Conservation (phyloP, 345 rosid species). For the Populus simonii region DNA sequence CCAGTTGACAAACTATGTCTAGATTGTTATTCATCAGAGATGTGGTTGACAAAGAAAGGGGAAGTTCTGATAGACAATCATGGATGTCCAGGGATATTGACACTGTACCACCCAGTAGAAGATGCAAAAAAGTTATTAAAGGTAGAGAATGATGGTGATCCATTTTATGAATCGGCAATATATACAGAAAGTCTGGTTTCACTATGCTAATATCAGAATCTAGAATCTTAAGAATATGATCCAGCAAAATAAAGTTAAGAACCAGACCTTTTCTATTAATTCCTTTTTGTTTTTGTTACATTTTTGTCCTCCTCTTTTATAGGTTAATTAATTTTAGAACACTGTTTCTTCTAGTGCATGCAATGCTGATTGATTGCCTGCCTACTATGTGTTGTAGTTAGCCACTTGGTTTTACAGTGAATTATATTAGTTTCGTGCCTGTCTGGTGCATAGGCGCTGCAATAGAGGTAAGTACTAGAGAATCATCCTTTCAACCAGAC, state of each 20-base stretch:
- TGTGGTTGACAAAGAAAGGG: slow-evolving; percentile 23
- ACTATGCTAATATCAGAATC: not conserved
- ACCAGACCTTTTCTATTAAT: not conserved
- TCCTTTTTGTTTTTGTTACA: not conserved
- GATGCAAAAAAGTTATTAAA: not conserved
- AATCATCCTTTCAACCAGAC: too few species aligned
- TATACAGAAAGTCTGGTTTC: slow-evolving; percentile 1
- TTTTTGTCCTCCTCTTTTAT: not conserved
- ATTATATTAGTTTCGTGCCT: too few species aligned
- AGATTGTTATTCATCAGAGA: not conserved
- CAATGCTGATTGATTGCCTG: too few species aligned
- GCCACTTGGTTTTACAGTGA: not conserved
- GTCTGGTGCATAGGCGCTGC: too few species aligned
- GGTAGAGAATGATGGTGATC: not conserved
- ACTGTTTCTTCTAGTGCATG: too few species aligned
- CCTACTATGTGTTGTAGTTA: too few species aligned
- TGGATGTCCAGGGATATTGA: not conserved
- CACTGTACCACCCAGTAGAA: not conserved
- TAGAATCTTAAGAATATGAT: not conserved
- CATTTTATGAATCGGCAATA: not conserved
- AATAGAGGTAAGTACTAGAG: too few species aligned
- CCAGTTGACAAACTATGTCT: not conserved
- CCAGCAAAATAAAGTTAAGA: not conserved
- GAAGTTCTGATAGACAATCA: slow-evolving; percentile 21
- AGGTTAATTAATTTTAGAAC: too few species aligned